phyloP scores from a whole-genome alignment of 768 basidiomycete species.

The Coprinopsis cinerea region DNA sequence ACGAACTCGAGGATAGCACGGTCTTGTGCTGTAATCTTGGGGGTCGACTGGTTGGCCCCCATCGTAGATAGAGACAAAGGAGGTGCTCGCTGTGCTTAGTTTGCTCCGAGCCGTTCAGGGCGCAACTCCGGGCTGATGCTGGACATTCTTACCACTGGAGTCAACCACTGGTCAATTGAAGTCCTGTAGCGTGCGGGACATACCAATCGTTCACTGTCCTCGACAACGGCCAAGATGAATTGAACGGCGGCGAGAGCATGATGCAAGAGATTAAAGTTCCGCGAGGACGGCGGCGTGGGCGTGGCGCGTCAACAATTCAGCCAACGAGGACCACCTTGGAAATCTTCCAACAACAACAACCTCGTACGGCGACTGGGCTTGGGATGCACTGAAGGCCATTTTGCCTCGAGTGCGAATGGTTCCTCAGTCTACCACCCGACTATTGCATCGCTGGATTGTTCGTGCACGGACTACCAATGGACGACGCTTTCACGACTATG shows the following conservation, averaged over 20 bases:
- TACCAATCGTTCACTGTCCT: no score
- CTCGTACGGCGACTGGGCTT: background rate
- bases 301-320: background rate
- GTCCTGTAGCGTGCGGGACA: no score
- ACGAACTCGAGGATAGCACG: conserved; percentile 92
- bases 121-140: no score
- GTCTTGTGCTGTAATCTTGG: conserved; percentile 91
- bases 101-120: background rate
- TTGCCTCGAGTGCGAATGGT: conserved; percentile 3
- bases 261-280: background rate
- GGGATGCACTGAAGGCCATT: background rate
- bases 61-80: conserved; percentile 20
- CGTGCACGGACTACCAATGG: conserved; percentile 7
- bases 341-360: background rate
- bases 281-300: background rate
- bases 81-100: background rate
- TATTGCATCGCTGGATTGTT: background rate
- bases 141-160: no score
- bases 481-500: conserved; percentile 62
- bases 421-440: background rate
- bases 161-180: no score
- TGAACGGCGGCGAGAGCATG: no score
- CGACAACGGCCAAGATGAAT: no score
- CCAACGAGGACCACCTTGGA: background rate
- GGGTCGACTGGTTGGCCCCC: conserved; percentile 69